Conservation (phyloP, 345 rosid genomes). For the Camelina neglecta region DNA sequence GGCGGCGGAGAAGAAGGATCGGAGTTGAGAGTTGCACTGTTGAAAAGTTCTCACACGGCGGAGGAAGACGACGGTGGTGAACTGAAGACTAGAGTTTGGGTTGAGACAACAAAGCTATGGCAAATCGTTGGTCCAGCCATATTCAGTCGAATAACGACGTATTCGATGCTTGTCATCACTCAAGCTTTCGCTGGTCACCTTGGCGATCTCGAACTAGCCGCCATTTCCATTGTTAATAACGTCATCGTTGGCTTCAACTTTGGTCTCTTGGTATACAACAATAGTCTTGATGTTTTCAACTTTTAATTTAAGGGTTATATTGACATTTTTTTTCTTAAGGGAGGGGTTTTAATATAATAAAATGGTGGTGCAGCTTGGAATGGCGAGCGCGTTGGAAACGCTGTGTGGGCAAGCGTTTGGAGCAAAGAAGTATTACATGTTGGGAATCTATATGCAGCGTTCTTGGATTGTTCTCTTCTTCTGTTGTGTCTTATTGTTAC, state of each 20-base stretch:
- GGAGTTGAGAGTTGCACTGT: constrained; percentile 29
- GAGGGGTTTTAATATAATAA: not conserved
- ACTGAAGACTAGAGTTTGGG: constrained; percentile 53
- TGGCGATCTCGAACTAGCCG: constrained; percentile 94
- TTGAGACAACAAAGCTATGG: constrained; percentile 91
- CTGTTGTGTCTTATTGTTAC: constrained; percentile 56
- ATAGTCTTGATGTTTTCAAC: not conserved
- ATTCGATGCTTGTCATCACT: constrained; percentile 84
- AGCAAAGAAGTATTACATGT: constrained; percentile 59
- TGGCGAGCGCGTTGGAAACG: constrained; percentile 83
- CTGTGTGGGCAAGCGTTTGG: constrained; percentile 82
- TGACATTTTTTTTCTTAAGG: not conserved
- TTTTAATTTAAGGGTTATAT: not conserved
- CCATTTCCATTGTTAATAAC: constrained; percentile 74
- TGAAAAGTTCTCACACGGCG: constrained; percentile 21
- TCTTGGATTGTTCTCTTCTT: constrained; percentile 64
- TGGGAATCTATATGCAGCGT: constrained; percentile 74
- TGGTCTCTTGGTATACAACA: constrained; percentile 69
- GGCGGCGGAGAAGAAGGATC: constrained; percentile 25
- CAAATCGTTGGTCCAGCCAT: constrained; percentile 85
- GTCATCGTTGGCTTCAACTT: constrained; percentile 76
- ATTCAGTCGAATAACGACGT: constrained; percentile 71
- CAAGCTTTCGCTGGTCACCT: constrained; percentile 97
- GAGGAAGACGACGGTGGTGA: constrained; percentile 44
- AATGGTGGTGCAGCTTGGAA: constrained; percentile 54